Percentiles rank a stretch among this genome's conserved stretches.
These are phyloP conservation scores for Vitis amurensis DNA, from an alignment of 164 flowering plant genomes.

Conservation along the genomic window DNA sequence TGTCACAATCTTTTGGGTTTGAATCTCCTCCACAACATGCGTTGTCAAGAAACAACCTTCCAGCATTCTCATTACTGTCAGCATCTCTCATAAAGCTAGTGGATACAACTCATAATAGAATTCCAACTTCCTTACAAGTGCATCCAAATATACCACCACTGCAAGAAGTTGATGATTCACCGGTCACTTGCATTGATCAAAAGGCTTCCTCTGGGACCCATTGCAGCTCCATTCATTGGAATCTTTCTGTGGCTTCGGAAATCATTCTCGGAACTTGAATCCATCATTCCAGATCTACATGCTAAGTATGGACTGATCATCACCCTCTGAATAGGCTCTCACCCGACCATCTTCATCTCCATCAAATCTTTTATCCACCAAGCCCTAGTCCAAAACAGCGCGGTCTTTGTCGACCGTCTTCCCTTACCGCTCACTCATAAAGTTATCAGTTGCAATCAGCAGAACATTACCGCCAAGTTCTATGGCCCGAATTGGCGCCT, in stretches of 20 bases:
- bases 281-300: slow-evolving; percentile 11
- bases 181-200: too few relatives aligned
- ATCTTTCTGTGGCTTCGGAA: slow-evolving; percentile 1
- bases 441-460: slow-evolving; percentile 8
- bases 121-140: too few relatives aligned
- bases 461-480: slow-evolving; percentile 18
- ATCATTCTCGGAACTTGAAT: slow-evolving; percentile 12
- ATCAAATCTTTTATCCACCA: not conserved
- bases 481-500: slow-evolving; percentile 17
- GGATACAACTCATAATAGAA: too few relatives aligned
- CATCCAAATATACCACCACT: too few relatives aligned
- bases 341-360: slow-evolving; percentile 12
- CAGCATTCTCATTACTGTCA: too few relatives aligned
- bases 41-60: too few relatives aligned
- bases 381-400: slow-evolving; percentile 7
- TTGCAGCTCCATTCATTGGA: slow-evolving; percentile 1
- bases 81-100: too few relatives aligned
- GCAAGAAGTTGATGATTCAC: too few relatives aligned
- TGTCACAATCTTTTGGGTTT: too few relatives aligned
- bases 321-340: slow-evolving; percentile 10
- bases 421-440: not conserved
- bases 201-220: slow-evolving; percentile 10
- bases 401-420: slow-evolving; percentile 14
- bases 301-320: slow-evolving; percentile 13
- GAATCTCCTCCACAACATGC: too few relatives aligned